Evolutionary conservation across 2,329 filamentous ascomycete species (phyloP), one percentile per base, ranked within the genome.

Genomic region (Exophiala dermatitidis): DNA sequence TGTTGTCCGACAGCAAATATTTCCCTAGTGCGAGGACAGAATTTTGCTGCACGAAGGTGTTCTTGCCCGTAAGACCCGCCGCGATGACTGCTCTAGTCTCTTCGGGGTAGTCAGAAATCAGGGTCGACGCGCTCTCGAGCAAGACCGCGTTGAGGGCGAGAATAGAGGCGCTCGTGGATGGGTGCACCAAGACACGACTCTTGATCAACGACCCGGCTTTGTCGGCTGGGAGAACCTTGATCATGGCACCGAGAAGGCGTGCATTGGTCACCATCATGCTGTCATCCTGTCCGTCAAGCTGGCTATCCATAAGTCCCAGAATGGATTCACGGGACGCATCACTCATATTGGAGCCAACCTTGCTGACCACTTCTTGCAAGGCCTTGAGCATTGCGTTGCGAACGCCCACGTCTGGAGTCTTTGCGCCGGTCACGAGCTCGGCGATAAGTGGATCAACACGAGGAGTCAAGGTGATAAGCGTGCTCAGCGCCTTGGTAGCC

Each of bases 351-450:
- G 79, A 78, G 50, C 93, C 93, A 12, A 90, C 91, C 71, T 95
- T 95, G 76, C 88, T 91, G 56, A 98, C 85, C 31, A 98, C 93
- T 67, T 97, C 91, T 67, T 94, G 96, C 43, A 98, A 73, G 2
- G 93, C 93, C 75, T 94, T 95, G 64, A 98, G 79, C 93, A 98
- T 98, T 30, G 93, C 93, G 61, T 86, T 93, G 71, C 83, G 88
- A 60, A 98, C 93, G 43, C 91, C 91, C 4, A 82, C 67, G 66
- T 97, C 91, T 1, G 81, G 74, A 0, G 93, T 97, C 76, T 91
- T 96, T 29, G 90, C 93, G 44, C 93, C 93, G n/a, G 93, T 87
- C 19, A 97, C 90, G 45, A 98, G 79, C 71, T 98, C 93, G 56
- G 80, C 78, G 68, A 98, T 94, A 50, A 98, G 79, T 47, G 94